Percentiles rank a stretch among this genome's conserved stretches.
These are phyloP conservation scores for Amanita rubescens DNA, from an alignment of 768 basidiomycete genomes.

Conservation along the genomic window DNA sequence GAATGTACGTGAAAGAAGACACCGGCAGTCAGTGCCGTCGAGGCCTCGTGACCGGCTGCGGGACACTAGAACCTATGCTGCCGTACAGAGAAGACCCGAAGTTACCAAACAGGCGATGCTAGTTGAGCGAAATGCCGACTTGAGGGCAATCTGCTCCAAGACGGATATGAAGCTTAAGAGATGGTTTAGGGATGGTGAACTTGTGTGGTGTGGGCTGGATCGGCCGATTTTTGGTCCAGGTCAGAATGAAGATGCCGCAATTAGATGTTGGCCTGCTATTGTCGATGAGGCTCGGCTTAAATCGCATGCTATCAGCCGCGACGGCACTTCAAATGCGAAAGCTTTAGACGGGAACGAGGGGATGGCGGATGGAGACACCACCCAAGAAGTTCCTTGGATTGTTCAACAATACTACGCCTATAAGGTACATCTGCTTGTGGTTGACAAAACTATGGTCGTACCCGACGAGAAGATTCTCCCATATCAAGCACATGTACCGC, in stretches of 20 bases:
- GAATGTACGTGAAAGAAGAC: slow-evolving; percentile 12
- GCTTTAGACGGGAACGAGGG: slow-evolving; percentile 7
- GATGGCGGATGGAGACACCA: slow-evolving; percentile 15
- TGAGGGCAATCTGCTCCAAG: slow-evolving; percentile 47
- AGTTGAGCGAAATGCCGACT: slow-evolving; percentile 56
- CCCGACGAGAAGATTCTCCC: slow-evolving; percentile 59
- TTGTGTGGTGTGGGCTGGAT: slow-evolving; percentile 61
- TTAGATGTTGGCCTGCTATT: slow-evolving; percentile 69
- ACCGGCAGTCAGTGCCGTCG: slow-evolving; percentile 11
- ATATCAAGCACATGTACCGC: slow-evolving; percentile 62
- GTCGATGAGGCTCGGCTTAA: slow-evolving; percentile 52
- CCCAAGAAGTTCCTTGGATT: slow-evolving; percentile 38
- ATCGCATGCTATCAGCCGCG: slow-evolving; percentile 30
- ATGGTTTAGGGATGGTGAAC: slow-evolving; percentile 62
- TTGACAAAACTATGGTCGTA: slow-evolving; percentile 40
- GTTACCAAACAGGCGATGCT: slow-evolving; percentile 40
- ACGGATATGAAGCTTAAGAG: slow-evolving; percentile 40
- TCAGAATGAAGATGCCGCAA: slow-evolving; percentile 29
- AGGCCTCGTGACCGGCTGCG: slow-evolving; percentile 4
- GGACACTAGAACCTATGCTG: slow-evolving; percentile 7
- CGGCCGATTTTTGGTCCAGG: slow-evolving; percentile 38
- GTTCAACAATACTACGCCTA: slow-evolving; percentile 57
- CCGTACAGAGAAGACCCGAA: slow-evolving; percentile 21
- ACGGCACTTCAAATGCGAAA: slow-evolving; percentile 3
- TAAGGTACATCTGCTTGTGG: slow-evolving; percentile 59